These are phyloP conservation scores for Pisolithus orientalis DNA, from an alignment of 768 basidiomycete genomes.

Conservation along the genomic window DNA sequence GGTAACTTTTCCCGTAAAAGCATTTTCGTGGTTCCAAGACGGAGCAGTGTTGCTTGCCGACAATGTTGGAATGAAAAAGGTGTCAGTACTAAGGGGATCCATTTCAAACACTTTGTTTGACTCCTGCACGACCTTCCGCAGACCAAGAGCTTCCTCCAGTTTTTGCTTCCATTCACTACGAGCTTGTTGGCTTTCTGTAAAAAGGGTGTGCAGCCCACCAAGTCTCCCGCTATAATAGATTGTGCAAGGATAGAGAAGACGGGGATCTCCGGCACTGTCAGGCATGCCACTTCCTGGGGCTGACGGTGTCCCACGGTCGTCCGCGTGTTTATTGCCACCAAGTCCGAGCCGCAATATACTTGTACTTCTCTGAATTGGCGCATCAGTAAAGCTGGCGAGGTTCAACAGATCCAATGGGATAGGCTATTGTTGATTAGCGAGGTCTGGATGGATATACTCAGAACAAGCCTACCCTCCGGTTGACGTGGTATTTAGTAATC, in stretches of 20 bases:
- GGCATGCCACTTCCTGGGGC: constrained; percentile 26
- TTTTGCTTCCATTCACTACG: constrained; percentile 87
- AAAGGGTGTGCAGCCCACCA: constrained; percentile 82
- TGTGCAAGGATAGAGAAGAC: constrained; percentile 81
- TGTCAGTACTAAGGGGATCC: constrained; percentile 82
- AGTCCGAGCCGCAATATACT: constrained; percentile 64
- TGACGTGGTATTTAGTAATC: constrained; percentile 69
- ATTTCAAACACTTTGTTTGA: constrained; percentile 94
- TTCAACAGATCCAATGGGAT: constrained; percentile 89
- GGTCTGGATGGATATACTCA: not conserved
- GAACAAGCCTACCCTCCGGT: constrained; percentile 55
- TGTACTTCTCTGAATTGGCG: constrained; percentile 65
- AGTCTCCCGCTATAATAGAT: constrained; percentile 84
- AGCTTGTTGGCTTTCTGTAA: constrained; percentile 71
- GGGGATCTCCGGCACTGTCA: constrained; percentile 52
- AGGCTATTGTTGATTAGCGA: constrained; percentile 44
- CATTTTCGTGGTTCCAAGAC: constrained; percentile 62
- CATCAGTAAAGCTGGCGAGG: constrained; percentile 77
- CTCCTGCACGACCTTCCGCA: constrained; percentile 85
- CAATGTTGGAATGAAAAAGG: constrained; percentile 74
- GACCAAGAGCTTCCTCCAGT: constrained; percentile 79
- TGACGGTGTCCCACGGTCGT: constrained; percentile 16
- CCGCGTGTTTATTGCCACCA: constrained; percentile 32
- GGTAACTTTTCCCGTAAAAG: constrained; percentile 80
- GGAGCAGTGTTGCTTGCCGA: constrained; percentile 39